phyloP scores from a whole-genome alignment of 257 asterid species.

The Solanum gandarillasii region DNA sequence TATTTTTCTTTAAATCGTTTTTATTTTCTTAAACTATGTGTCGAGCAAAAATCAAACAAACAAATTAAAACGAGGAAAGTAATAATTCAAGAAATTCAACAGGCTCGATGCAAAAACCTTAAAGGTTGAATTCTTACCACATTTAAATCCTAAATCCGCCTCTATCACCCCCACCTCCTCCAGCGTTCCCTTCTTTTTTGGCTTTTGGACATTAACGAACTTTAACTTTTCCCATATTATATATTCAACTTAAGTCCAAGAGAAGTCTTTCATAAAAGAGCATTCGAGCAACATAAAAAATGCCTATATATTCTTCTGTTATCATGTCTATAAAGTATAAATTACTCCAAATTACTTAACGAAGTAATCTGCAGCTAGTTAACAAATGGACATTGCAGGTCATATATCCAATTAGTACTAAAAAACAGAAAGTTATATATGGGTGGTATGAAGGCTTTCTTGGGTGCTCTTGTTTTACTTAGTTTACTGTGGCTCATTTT shows the following conservation, averaged over 20 bases:
- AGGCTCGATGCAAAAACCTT: background rate
- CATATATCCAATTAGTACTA: background rate
- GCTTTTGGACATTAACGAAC: background rate
- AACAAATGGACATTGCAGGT: background rate
- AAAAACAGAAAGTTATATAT: background rate
- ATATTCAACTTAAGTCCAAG: background rate
- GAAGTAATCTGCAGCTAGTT: background rate
- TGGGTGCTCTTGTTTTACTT: conserved; percentile 20
- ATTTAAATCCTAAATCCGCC: background rate
- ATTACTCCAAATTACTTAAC: background rate
- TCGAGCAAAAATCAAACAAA: no score
- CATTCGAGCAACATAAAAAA: background rate
- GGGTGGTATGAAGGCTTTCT: conserved; percentile 11
- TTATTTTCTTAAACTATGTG: no score
- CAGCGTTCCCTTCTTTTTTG: background rate
- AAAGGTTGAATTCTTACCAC: background rate
- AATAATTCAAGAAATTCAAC: background rate
- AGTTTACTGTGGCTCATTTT: conserved; percentile 31
- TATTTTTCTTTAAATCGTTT: no score
- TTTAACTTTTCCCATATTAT: background rate
- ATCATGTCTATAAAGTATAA: background rate
- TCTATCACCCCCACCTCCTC: background rate
- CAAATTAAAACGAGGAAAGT: background rate
- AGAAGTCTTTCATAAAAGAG: background rate
- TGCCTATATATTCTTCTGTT: background rate